Percentiles rank a stretch among this genome's conserved stretches.
Evolutionary conservation across 805 yeast species (phyloP).

Genomic region (Saccharomycopsis lassenensis): DNA sequence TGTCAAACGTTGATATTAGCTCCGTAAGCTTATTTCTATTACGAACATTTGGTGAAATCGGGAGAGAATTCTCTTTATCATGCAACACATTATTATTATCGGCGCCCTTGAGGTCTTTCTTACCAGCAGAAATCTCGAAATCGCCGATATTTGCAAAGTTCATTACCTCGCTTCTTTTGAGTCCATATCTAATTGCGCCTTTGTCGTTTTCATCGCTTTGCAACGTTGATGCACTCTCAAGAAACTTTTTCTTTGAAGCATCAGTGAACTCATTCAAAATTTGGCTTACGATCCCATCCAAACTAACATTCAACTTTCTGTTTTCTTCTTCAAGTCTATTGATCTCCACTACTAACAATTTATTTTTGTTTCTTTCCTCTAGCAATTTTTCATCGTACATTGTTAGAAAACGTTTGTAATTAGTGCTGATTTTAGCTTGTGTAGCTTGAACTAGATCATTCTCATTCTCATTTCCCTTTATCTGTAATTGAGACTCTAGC

Average conservation of each 20-base stretch:
- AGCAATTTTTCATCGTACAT: constrained; percentile 22
- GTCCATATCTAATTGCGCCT: too few relatives aligned
- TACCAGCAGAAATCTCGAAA: too few relatives aligned
- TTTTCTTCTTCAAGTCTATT: constrained; percentile 4
- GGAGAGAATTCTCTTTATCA: too few relatives aligned
- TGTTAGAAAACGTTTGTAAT: constrained; percentile 16
- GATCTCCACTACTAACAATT: constrained; percentile 17
- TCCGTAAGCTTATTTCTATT: too few relatives aligned
- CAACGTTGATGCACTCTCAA: too few relatives aligned
- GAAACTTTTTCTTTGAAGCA: neutral
- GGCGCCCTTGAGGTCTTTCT: too few relatives aligned
- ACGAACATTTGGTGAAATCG: too few relatives aligned
- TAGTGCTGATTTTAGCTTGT: constrained; percentile 18
- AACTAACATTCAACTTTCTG: neutral
- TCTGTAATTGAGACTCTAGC: constrained; percentile 9
- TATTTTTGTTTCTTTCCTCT: constrained; percentile 23
- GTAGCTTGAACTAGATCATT: constrained; percentile 18
- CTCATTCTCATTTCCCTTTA: constrained; percentile 20
- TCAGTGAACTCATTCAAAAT: constrained; percentile 3
- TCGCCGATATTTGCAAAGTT: too few relatives aligned
- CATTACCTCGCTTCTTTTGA: too few relatives aligned
- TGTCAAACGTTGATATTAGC: too few relatives aligned
- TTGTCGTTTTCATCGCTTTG: too few relatives aligned
- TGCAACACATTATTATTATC: too few relatives aligned
- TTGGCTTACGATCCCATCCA: constrained; percentile 5